Conservation (phyloP, 2,329 filamentous ascomycete species). For the Pseudohalonectria lignicola region DNA sequence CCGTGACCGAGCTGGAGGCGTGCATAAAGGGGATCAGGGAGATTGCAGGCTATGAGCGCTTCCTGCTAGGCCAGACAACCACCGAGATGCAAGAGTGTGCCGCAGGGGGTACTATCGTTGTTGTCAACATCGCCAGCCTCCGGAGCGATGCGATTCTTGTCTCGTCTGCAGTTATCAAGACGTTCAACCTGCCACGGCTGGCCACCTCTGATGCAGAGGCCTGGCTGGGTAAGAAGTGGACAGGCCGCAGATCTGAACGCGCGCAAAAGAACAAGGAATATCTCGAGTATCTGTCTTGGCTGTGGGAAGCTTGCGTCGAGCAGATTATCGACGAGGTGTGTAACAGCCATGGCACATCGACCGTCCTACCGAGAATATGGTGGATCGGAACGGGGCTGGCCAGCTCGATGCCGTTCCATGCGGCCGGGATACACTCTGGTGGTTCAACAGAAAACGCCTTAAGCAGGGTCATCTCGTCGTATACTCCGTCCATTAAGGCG, state of each 20-base stretch:
- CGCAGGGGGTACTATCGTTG: not conserved
- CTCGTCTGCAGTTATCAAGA: not conserved
- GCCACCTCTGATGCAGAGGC: not conserved
- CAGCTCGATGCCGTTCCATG: too few relatives aligned
- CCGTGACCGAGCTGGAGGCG: not conserved
- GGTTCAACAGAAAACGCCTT: too few relatives aligned
- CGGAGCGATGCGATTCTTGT: not conserved
- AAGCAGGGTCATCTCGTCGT: not conserved
- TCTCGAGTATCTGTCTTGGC: not conserved
- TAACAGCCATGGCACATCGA: not conserved
- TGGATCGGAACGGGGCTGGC: not conserved
- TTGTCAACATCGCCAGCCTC: not conserved
- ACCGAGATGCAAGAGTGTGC: not conserved
- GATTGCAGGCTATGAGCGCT: not conserved
- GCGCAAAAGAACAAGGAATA: not conserved
- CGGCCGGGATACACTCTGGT: too few relatives aligned
- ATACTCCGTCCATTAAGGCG: not conserved
- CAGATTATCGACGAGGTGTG: not conserved
- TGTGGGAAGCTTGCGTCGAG: not conserved
- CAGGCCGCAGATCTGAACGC: not conserved
- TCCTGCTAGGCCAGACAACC: not conserved
- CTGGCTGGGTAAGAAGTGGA: not conserved
- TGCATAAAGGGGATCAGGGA: not conserved
- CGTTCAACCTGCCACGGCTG: not conserved
- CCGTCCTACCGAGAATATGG: not conserved